A percentile compares a stretch with the other conserved stretches of the same genome.
Conservation (phyloP, 1,139 yeast species). For the Yueomyces sp. region DNA sequence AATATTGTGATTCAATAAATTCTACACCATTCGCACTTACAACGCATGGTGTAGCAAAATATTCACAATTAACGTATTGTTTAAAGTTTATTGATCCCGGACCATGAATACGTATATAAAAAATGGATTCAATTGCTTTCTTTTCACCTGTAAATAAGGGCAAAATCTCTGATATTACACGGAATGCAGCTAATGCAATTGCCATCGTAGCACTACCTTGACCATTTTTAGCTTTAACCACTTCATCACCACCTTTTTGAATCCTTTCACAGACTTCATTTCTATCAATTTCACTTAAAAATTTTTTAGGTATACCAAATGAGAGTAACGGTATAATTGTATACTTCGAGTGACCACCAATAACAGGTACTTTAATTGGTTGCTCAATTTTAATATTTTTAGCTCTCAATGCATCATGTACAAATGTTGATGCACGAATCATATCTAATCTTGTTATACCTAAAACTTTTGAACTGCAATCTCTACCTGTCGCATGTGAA, state of each 20-base stretch:
- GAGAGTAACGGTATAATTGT: slow-evolving; percentile 53
- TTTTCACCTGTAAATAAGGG: slow-evolving; percentile 13
- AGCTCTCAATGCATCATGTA: slow-evolving; percentile 30
- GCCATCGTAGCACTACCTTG: slow-evolving; percentile 90
- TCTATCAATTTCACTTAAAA: slow-evolving; percentile 45
- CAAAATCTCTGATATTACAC: slow-evolving; percentile 53
- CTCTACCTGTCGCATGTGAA: slow-evolving; percentile 36
- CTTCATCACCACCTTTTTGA: slow-evolving; percentile 96
- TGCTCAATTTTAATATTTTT: slow-evolving; percentile 26
- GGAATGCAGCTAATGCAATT: slow-evolving; percentile 93
- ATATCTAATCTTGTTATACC: slow-evolving; percentile 92
- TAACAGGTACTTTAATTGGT: slow-evolving; percentile 52
- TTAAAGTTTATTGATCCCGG: not conserved
- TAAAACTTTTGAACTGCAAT: slow-evolving; percentile 15
- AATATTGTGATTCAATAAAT: not conserved
- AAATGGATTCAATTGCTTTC: slow-evolving; percentile 4
- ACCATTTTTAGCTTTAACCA: slow-evolving; percentile 90
- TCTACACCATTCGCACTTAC: not conserved
- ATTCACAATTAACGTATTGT: not conserved
- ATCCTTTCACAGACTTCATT: slow-evolving; percentile 54
- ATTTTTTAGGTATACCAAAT: slow-evolving; percentile 6
- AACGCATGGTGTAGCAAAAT: not conserved
- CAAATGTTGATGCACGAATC: slow-evolving; percentile 79
- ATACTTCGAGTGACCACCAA: slow-evolving; percentile 95
- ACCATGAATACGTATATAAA: not conserved